Percentiles rank a stretch among this genome's conserved stretches.
Conservation (phyloP, 2,329 filamentous ascomycete species). For the Hysterium pulicare region DNA sequence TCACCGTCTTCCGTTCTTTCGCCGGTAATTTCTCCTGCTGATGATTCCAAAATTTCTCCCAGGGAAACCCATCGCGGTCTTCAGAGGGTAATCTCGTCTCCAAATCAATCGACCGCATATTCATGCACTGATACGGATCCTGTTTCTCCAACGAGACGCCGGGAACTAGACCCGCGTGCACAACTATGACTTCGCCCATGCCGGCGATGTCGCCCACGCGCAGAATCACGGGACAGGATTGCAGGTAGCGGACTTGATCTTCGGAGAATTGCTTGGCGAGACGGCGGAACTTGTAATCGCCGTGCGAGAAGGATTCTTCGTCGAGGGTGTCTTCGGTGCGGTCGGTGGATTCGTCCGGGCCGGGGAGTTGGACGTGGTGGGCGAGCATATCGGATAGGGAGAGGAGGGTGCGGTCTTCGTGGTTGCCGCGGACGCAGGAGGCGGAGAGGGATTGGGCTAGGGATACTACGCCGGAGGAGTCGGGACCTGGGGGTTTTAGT, state of each 20-base stretch:
- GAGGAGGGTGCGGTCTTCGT: slow-evolving; percentile 82
- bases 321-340: slow-evolving; percentile 26
- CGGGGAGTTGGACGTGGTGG: slow-evolving; percentile 16
- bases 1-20: slow-evolving; percentile 58
- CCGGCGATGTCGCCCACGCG: slow-evolving; percentile 61
- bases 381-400: slow-evolving; percentile 49
- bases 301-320: slow-evolving; percentile 28
- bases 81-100: slow-evolving; percentile 57
- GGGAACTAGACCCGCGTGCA: slow-evolving; percentile 83
- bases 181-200: slow-evolving; percentile 66
- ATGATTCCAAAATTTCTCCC: slow-evolving; percentile 61
- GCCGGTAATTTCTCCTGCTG: slow-evolving; percentile 31
- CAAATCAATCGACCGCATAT: slow-evolving; percentile 77
- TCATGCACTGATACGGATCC: slow-evolving; percentile 82
- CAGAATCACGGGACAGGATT: slow-evolving; percentile 73
- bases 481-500: slow-evolving; percentile 51
- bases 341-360: slow-evolving; percentile 29
- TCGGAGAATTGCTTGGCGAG: slow-evolving; percentile 56
- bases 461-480: slow-evolving; percentile 73
- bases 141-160: slow-evolving; percentile 66
- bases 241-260: slow-evolving; percentile 66
- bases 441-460: slow-evolving; percentile 71
- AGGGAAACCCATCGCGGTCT: slow-evolving; percentile 56
- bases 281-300: slow-evolving; percentile 43
- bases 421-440: slow-evolving; percentile 83